Evolutionary conservation across 1,284 basidiomycete genomes (phyloP).

Genomic region (Trichosporon coremiiforme): DNA sequence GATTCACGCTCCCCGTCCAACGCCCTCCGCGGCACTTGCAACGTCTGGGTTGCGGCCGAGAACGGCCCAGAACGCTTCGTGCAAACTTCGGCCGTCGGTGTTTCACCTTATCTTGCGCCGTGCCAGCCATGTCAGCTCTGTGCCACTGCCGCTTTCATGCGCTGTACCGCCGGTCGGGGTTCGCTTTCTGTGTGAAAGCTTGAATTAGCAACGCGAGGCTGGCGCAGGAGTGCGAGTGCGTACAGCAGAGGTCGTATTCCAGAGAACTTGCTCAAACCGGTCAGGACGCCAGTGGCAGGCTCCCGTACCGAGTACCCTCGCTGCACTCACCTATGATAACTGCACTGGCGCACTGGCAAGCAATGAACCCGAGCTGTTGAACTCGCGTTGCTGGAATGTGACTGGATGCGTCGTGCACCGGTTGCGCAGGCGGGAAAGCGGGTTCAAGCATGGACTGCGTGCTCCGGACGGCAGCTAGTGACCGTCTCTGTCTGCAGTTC

Average conservation of each 20-base stretch:
- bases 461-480: neutral
- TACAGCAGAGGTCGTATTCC: neutral
- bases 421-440: neutral
- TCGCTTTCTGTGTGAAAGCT: neutral
- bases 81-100: neutral
- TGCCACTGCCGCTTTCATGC: neutral
- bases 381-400: too few relatives aligned
- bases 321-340: neutral
- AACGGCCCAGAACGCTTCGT: neutral
- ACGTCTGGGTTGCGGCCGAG: neutral
- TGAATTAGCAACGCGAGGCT: neutral
- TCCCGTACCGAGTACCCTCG: neutral
- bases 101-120: neutral
- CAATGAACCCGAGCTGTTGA: too few relatives aligned
- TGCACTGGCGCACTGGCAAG: too few relatives aligned
- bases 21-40: neutral
- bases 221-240: too few relatives aligned
- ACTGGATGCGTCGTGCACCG: too few relatives aligned
- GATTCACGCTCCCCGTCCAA: neutral
- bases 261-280: neutral
- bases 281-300: neutral
- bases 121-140: too few relatives aligned
- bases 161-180: too few relatives aligned
- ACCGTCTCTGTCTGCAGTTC: too few relatives aligned
- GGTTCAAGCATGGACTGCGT: neutral